A percentile compares a stretch with the other conserved stretches of the same genome.
phyloP scores from a whole-genome alignment of 306 rosid species.

The Spatholobus suberectus region DNA sequence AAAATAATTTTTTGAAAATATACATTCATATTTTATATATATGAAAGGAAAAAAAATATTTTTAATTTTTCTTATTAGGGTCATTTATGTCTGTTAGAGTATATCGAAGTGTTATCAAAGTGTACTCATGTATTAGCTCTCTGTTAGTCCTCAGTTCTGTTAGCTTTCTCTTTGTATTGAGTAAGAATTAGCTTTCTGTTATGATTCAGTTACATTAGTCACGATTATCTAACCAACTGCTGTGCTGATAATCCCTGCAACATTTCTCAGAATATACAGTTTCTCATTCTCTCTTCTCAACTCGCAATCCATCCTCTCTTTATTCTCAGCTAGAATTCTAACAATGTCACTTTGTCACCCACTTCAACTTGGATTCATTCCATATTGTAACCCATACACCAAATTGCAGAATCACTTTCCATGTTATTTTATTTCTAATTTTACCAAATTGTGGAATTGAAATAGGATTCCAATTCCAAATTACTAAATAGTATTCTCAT shows the following conservation, averaged over 20 bases:
- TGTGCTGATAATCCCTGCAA: not conserved
- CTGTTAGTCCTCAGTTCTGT: not conserved
- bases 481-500: not conserved
- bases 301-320: not conserved
- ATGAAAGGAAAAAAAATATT: not conserved
- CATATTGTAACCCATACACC: not conserved
- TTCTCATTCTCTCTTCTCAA: not conserved
- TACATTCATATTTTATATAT: not conserved
- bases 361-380: not conserved
- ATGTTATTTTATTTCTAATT: not conserved
- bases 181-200: not conserved
- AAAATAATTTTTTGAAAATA: not conserved
- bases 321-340: not conserved
- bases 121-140: not conserved
- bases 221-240: not conserved
- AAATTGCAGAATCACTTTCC: not conserved
- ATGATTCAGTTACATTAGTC: not conserved
- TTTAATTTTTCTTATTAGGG: not conserved
- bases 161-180: not conserved
- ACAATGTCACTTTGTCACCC: not conserved
- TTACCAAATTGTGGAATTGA: not conserved
- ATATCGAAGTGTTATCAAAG: not conserved
- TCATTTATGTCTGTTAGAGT: not conserved
- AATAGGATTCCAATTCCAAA: conserved; percentile 3
- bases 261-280: not conserved